Evolutionary conservation across 148 eudicot genomes (phyloP), one percentile per base, ranked within the genome.

Genomic region (Euryodendron excelsum): DNA sequence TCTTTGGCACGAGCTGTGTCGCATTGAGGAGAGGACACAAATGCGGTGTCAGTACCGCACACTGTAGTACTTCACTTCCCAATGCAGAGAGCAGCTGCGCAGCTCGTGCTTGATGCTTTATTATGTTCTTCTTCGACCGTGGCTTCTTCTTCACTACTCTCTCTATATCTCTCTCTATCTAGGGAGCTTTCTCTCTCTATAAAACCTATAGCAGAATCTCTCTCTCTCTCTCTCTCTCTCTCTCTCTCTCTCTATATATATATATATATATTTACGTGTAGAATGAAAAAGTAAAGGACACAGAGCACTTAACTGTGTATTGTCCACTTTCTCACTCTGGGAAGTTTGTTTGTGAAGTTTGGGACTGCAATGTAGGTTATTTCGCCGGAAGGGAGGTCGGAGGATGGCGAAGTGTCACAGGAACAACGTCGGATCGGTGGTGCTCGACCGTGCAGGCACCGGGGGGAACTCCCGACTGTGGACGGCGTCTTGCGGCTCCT

Each of bases 381-480:
- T 69, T 13, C 53, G 15, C 20, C 50, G 0, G 39, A 14, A 27
- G 41, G 1, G 44, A 18, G 36, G 17, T 15, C 31, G 8, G 61
- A 77, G 4, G 14, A 88, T 85, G 84, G 80, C 71, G 13, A 85
- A 76, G 74, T 80, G 84, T 62, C 85, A 75, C 37, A 82, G 81
- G 44, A 82, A 81, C 78, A 81, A 78, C 83, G 81, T 83, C 74
- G 84, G 80, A 68, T 80, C 90, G 58, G 36, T 85, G 5, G 53
- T 80, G 58, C 70, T 75, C 30, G 82, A 81, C 61, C 82, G 60
- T 52, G 14, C 8, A 36, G 78, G 50, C 55, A 77, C 63, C 58
- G 72, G 78, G 56, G 77, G 76, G 10, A 69, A 79, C 25, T 83
- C 61, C 79, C 85, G 84, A 7, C 64, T 78, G 0, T 87, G 91